Evolutionary conservation across 805 yeast species (phyloP).

Genomic region (Candida boleticola): DNA sequence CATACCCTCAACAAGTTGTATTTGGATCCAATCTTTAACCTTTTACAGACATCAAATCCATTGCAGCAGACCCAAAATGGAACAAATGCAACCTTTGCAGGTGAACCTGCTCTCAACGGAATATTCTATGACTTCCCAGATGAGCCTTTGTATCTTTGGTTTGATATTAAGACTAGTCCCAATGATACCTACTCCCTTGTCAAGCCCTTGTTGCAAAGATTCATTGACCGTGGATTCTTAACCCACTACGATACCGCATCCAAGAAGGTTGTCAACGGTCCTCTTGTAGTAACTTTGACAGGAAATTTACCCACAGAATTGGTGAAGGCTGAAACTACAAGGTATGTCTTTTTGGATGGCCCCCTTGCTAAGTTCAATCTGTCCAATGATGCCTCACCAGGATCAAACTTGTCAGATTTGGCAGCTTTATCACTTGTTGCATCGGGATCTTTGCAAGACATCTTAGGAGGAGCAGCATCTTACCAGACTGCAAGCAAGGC

Average conservation of each 20-base stretch:
- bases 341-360: slow-evolving; percentile 54
- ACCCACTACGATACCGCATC: slow-evolving; percentile 43
- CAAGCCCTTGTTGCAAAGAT: slow-evolving; percentile 42
- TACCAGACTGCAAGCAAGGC: slow-evolving; percentile 14
- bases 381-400: slow-evolving; percentile 8
- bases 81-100: slow-evolving; percentile 12
- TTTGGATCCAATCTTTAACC: slow-evolving; percentile 47
- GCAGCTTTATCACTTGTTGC: slow-evolving; percentile 36
- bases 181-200: slow-evolving; percentile 46
- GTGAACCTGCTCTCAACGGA: slow-evolving; percentile 20
- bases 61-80: slow-evolving; percentile 5
- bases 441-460: slow-evolving; percentile 39
- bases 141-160: slow-evolving; percentile 55
- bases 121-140: slow-evolving; percentile 44
- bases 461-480: slow-evolving; percentile 23
- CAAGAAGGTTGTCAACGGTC: slow-evolving; percentile 42
- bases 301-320: slow-evolving; percentile 57
- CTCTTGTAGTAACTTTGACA: slow-evolving; percentile 61
- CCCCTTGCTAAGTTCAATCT: slow-evolving; percentile 36
- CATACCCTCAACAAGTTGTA: slow-evolving; percentile 51
- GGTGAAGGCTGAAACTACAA: slow-evolving; percentile 18
- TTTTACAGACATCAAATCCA: slow-evolving; percentile 51
- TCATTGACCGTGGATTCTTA: slow-evolving; percentile 49
- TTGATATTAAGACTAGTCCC: slow-evolving; percentile 63
- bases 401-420: slow-evolving; percentile 19